phyloP scores from a whole-genome alignment of 1,284 basidiomycete genomes.

The Taiwanofungus camphoratus region DNA sequence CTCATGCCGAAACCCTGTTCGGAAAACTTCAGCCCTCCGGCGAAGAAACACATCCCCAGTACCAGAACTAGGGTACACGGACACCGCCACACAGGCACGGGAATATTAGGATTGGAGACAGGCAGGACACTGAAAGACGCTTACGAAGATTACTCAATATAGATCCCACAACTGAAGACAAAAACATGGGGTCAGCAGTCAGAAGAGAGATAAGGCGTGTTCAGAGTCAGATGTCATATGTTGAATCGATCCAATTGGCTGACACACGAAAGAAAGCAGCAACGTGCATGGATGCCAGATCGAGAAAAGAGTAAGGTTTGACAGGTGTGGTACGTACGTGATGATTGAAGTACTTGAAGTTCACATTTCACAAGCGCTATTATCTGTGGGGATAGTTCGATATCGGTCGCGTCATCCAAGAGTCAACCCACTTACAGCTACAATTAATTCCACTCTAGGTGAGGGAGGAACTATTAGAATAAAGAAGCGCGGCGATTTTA shows the following conservation, averaged over 20 bases:
- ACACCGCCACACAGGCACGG: no score
- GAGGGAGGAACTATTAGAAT: not conserved
- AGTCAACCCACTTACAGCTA: constrained; percentile 49
- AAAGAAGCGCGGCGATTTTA: not conserved
- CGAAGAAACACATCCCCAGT: constrained; percentile 78
- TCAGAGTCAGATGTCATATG: not conserved
- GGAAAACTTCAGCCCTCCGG: constrained; percentile 60
- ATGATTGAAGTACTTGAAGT: constrained; percentile 77
- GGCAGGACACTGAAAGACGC: constrained; percentile 13
- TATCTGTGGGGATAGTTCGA: constrained; percentile 44
- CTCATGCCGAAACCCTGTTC: constrained; percentile 71
- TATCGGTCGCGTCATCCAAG: not conserved
- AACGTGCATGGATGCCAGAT: constrained; percentile 25
- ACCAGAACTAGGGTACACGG: constrained; percentile 54
- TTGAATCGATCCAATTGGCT: constrained; percentile 6
- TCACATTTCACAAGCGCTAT: constrained; percentile 79
- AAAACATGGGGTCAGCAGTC: constrained; percentile 4
- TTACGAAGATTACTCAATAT: constrained; percentile 76
- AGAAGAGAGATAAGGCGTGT: not conserved
- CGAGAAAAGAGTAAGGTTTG: constrained; percentile 36
- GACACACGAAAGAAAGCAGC: not conserved
- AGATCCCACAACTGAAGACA: constrained; percentile 63
- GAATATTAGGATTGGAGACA: no score
- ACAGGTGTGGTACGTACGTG: no score
- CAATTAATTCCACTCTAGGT: constrained; percentile 71